These are phyloP conservation scores for Trichoderma sp. DNA, from an alignment of 2,329 filamentous ascomycete genomes.

Conservation along the genomic window DNA sequence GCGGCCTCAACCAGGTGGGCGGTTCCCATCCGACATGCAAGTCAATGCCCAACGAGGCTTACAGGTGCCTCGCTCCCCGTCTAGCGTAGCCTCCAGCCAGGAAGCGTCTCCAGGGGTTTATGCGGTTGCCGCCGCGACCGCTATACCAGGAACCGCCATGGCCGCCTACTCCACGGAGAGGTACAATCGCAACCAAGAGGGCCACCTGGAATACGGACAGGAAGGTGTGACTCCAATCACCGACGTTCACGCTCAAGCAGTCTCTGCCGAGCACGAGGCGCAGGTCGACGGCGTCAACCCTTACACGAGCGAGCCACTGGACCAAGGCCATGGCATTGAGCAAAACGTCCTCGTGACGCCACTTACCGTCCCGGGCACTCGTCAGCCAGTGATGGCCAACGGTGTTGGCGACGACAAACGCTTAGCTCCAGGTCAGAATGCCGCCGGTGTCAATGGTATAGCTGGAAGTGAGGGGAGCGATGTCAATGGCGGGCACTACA, in stretches of 20 bases:
- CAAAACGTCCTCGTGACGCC: conserved; percentile 5
- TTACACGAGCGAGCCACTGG: conserved; percentile 53
- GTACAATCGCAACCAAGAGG: conserved; percentile 30
- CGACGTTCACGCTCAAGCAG: conserved; percentile 54
- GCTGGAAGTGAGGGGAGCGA: neutral
- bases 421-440: neutral
- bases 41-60: conserved; percentile 76
- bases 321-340: conserved; percentile 31
- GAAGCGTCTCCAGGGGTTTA: conserved; percentile 55
- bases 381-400: neutral
- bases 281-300: conserved; percentile 60
- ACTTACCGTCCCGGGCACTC: conserved; percentile 12
- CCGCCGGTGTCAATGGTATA: neutral
- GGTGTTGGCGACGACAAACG: neutral
- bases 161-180: conserved; percentile 39
- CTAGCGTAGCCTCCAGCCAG: conserved; percentile 75
- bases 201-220: conserved; percentile 49
- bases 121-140: conserved; percentile 60
- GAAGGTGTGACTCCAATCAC: conserved; percentile 51
- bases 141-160: conserved; percentile 45
- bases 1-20: conserved; percentile 87
- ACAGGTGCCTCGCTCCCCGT: conserved; percentile 76
- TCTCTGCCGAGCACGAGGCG: conserved; percentile 54
- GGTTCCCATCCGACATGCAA: conserved; percentile 93
- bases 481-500: conserved; percentile 29